These are phyloP conservation scores for Miscanthus sacchariflorus DNA, from an alignment of 202 grass and related monocot genomes.

Conservation along the genomic window DNA sequence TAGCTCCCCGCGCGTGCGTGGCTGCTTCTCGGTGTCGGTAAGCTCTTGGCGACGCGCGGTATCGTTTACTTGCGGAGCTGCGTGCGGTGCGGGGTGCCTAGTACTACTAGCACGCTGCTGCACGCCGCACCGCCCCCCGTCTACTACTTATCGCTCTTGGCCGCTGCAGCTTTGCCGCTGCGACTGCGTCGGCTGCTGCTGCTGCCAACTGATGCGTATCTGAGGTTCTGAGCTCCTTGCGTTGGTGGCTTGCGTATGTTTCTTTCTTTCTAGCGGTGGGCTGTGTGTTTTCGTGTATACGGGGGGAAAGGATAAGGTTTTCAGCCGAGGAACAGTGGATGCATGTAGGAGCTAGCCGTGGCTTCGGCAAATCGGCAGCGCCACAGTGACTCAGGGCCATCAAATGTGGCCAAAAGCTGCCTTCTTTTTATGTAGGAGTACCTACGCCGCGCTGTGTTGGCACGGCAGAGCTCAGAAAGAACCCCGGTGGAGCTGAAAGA, in stretches of 20 bases:
- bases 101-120: too few relatives aligned
- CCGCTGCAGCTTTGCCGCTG: not conserved
- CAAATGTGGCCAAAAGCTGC: constrained; percentile 38
- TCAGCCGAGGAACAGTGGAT: constrained; percentile 9
- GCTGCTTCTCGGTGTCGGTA: constrained; percentile 51
- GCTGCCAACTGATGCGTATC: constrained; percentile 5
- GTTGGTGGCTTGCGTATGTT: constrained; percentile 50
- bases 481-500: too few relatives aligned
- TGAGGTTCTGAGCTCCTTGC: constrained; percentile 36
- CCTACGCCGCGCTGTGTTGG: not conserved
- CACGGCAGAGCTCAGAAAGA: too few relatives aligned
- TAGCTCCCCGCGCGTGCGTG: not conserved
- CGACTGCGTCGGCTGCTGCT: not conserved
- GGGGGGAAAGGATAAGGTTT: constrained; percentile 49
- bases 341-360: constrained; percentile 10
- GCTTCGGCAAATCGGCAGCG: constrained; percentile 6
- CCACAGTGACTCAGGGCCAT: not conserved
- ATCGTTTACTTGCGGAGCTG: constrained; percentile 2
- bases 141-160: constrained; percentile 23
- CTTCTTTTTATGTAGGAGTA: not conserved
- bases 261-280: constrained; percentile 30
- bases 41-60: constrained; percentile 41
- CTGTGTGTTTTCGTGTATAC: constrained; percentile 31
- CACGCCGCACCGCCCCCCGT: not conserved
- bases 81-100: not conserved